Conservation (phyloP, 495 filamentous ascomycete species). For the Penicillium silybi region DNA sequence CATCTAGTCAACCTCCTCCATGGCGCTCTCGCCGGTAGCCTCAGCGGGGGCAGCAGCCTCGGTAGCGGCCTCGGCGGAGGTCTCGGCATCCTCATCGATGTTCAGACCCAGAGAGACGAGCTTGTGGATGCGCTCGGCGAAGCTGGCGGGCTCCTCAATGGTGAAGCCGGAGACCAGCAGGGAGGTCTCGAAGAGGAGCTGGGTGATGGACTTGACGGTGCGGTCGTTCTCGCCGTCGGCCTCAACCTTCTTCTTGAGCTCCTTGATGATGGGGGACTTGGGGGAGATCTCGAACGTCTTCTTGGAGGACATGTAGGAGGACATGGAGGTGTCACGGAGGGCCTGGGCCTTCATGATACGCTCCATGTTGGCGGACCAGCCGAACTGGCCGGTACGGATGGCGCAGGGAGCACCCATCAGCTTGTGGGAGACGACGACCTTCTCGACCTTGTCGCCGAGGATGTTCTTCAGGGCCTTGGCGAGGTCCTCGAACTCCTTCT, state of each 20-base stretch:
- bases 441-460: constrained; percentile 99
- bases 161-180: constrained; percentile 98
- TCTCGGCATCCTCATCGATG: constrained; percentile 86
- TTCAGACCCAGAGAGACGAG: constrained; percentile 94
- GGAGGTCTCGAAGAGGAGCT: constrained; percentile 97
- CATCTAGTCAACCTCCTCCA: constrained; percentile 72
- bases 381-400: constrained; percentile 99
- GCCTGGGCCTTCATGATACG: constrained; percentile 99
- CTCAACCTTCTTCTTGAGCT: constrained; percentile 98
- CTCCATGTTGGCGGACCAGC: constrained; percentile 99
- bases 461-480: constrained; percentile 98
- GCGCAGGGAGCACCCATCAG: constrained; percentile 92
- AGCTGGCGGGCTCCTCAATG: constrained; percentile 95
- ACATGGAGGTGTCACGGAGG: constrained; percentile 99
- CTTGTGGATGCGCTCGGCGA: constrained; percentile 98
- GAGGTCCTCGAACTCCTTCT: constrained; percentile 94
- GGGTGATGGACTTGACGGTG: constrained; percentile 96
- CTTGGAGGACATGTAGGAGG: constrained; percentile 99
- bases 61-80: constrained; percentile 56
- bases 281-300: constrained; percentile 99
- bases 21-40: constrained; percentile 60
- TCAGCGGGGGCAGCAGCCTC: constrained; percentile 60
- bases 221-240: constrained; percentile 94
- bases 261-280: constrained; percentile 94
- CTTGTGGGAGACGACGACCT: constrained; percentile 99